These are phyloP conservation scores for Berberis thunbergii DNA, from an alignment of 164 flowering plant species.

Conservation along the genomic window DNA sequence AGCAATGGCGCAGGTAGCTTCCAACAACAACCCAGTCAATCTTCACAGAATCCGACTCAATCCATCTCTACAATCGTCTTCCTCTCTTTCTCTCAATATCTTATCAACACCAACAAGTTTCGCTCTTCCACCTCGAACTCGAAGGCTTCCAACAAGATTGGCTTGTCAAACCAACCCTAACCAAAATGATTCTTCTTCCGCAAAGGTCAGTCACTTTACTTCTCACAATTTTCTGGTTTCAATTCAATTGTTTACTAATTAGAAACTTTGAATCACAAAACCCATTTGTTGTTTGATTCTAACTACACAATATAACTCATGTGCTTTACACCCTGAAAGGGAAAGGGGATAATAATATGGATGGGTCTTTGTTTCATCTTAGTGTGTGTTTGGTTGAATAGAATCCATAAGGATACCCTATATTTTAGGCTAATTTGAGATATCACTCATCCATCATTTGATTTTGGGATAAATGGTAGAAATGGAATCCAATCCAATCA, in stretches of 20 bases:
- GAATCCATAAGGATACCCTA: too few relatives aligned
- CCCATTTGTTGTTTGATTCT: background rate
- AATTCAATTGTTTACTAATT: background rate
- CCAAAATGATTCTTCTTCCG: conserved; percentile 17
- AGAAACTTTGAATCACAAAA: background rate
- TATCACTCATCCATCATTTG: too few relatives aligned
- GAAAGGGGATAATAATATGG: too few relatives aligned
- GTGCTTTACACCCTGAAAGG: too few relatives aligned
- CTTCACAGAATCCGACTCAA: conserved; percentile 17
- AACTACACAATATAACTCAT: too few relatives aligned
- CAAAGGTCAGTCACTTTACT: conserved; percentile 15
- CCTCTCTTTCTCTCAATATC: conserved; percentile 4
- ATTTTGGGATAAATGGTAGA: too few relatives aligned
- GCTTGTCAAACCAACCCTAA: conserved; percentile 29
- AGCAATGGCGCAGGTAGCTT: conserved; percentile 25
- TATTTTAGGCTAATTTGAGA: too few relatives aligned
- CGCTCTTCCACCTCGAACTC: conserved; percentile 9
- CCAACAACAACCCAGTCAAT: conserved; percentile 16
- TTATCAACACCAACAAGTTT: conserved; percentile 6
- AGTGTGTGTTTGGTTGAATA: too few relatives aligned
- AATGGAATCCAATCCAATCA: too few relatives aligned
- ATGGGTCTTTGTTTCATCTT: too few relatives aligned
- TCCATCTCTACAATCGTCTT: conserved; percentile 8
- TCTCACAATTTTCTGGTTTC: background rate
- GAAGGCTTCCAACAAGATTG: conserved; percentile 10